Conservation (phyloP, 495 filamentous ascomycete genomes). For the Xylaria scruposa region DNA sequence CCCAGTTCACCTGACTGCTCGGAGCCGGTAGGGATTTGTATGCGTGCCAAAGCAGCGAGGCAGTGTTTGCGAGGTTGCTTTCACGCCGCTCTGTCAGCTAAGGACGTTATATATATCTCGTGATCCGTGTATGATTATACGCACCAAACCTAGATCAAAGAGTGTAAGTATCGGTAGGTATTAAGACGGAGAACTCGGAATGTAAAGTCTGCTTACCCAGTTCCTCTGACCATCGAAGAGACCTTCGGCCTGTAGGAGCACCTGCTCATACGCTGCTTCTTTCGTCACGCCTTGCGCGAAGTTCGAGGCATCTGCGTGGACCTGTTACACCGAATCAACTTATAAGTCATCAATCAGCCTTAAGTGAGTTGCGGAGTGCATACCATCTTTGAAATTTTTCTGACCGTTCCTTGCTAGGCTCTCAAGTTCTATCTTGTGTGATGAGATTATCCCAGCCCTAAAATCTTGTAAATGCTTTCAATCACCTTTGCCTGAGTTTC, state of each 20-base stretch:
- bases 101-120: neutral
- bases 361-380: neutral
- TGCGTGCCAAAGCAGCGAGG: slow-evolving; percentile 87
- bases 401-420: no score
- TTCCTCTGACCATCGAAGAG: slow-evolving; percentile 82
- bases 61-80: slow-evolving; percentile 85
- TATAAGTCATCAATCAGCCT: slow-evolving; percentile 23
- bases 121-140: slow-evolving; percentile 32
- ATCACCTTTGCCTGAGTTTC: neutral
- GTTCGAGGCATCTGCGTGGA: slow-evolving; percentile 85
- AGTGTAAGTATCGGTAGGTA: slow-evolving; percentile 12
- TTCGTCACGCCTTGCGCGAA: slow-evolving; percentile 73
- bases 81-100: slow-evolving; percentile 1
- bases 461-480: neutral
- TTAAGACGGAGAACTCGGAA: neutral
- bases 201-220: slow-evolving; percentile 66
- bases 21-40: slow-evolving; percentile 80
- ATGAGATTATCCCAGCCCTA: neutral
- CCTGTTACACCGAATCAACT: slow-evolving; percentile 53
- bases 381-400: slow-evolving; percentile 5
- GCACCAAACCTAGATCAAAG: slow-evolving; percentile 35
- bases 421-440: neutral
- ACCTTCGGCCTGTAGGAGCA: slow-evolving; percentile 72
- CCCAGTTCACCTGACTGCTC: slow-evolving; percentile 81
- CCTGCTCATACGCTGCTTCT: slow-evolving; percentile 75